phyloP scores from a whole-genome alignment of 2,329 filamentous ascomycete species.

The Phaeomoniella chlamydospora region DNA sequence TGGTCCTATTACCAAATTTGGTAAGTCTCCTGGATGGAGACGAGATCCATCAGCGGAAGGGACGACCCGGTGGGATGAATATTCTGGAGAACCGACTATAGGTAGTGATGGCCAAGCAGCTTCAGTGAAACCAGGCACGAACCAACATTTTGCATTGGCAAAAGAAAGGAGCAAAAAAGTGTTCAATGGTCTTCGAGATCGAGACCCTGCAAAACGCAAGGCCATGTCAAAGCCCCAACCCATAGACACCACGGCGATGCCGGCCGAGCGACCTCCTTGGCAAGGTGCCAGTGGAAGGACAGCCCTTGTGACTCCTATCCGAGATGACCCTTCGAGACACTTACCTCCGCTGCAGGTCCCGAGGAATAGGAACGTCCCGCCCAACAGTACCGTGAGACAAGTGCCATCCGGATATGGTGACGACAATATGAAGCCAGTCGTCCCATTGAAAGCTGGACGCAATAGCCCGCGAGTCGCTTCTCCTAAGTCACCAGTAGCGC shows the following conservation, averaged over 20 bases:
- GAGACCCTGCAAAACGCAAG: slow-evolving; percentile 17
- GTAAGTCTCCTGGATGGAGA: slow-evolving; percentile 8
- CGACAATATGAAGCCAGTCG: slow-evolving; percentile 25
- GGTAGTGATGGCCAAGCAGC: slow-evolving; percentile 34
- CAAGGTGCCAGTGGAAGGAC: slow-evolving; percentile 58
- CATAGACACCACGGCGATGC: slow-evolving; percentile 29
- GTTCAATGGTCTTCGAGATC: slow-evolving; percentile 13
- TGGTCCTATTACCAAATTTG: slow-evolving; percentile 6
- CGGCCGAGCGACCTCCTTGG: slow-evolving; percentile 42
- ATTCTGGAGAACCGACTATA: slow-evolving; percentile 51
- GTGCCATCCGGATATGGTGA: slow-evolving; percentile 9
- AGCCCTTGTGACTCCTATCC: slow-evolving; percentile 48
- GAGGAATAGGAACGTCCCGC: slow-evolving; percentile 8
- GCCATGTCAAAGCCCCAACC: slow-evolving; percentile 18
- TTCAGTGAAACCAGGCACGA: slow-evolving; percentile 12
- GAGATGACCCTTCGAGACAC: slow-evolving; percentile 41
- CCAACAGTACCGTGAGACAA: slow-evolving; percentile 8
- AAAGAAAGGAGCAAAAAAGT: slow-evolving; percentile 23
- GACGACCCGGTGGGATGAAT: slow-evolving; percentile 45
- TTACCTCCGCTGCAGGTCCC: slow-evolving; percentile 13
- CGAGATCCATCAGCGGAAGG: slow-evolving; percentile 10
- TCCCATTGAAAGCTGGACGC: slow-evolving; percentile 25
- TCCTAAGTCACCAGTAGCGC: not conserved
- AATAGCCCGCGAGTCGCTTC: slow-evolving; percentile 15
- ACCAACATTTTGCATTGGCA: slow-evolving; percentile 15